Base-by-base conservation (phyloP, 805 yeast genomes). In the Naumovozyma dairenensis region DNA sequence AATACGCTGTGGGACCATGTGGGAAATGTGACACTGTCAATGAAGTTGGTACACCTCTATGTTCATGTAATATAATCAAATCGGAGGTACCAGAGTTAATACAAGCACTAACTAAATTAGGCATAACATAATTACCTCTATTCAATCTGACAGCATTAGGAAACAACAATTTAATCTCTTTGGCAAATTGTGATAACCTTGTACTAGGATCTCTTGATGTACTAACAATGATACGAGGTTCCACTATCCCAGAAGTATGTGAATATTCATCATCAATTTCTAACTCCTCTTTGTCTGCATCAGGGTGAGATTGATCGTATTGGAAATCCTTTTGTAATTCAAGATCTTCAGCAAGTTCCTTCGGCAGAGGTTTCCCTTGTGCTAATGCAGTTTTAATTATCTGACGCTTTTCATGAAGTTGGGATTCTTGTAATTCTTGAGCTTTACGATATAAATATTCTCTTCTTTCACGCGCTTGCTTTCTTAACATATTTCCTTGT, bases 41-140 rank as follows among this genome's bases (percentile, higher is more conserved):
- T 1, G 96, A 83, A 0, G 96, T 87, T 33, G 99, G 99, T 0
- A 84, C 89, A 72, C 99, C 99, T 61, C 99, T 72, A 60, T 92
- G 98, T 56, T 92, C 99, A 56, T 92, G 97, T 16, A 92, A 62
- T 3, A 92, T 70, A 16, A 92, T 66, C 45, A 92, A 62, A 56
- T 92, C 99, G 2, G 92, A 79, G 7, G 89, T 75, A 13, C 81
- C 82, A 0, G 89, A 76, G 34, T 78, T 63, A 38, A 80, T 72
- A 59, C 96, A 86, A 1, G 94, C 84, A 30, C 77, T 73, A 3
- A 85, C 94, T 29, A 92, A 62, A 33, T 80, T 79, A 1, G 94
- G 80, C 67, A 92, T 74, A 35, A 92, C 72, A 39, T 87, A 80
- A 48, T 79, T 83, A 70, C 99, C 99, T 65, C 99, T 74, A 60